These are phyloP conservation scores for Vitis rupestris DNA, from an alignment of 164 flowering plant genomes.

Conservation along the genomic window DNA sequence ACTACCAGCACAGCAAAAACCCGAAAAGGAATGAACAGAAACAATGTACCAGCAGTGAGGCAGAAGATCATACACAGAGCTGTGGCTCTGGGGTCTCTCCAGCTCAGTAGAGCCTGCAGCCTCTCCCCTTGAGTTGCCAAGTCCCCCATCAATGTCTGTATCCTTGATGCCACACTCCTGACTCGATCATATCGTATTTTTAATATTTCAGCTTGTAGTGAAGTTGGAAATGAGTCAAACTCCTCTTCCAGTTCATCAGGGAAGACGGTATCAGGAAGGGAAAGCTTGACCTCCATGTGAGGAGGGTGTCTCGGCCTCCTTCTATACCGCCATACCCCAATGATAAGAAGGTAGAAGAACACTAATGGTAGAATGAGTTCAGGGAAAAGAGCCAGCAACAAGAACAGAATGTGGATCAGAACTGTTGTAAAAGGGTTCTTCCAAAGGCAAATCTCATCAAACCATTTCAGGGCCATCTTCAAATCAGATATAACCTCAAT, in stretches of 20 bases:
- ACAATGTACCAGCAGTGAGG: conserved; percentile 14
- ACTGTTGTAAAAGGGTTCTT: conserved; percentile 29
- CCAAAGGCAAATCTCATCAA: conserved; percentile 33
- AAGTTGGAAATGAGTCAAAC: conserved; percentile 27
- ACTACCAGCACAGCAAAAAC: conserved; percentile 9
- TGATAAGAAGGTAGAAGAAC: conserved; percentile 31
- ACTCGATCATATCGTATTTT: conserved; percentile 31
- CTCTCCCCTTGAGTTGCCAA: conserved; percentile 35
- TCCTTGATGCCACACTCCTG: conserved; percentile 28
- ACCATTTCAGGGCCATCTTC: conserved; percentile 21
- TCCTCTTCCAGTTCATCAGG: conserved; percentile 30
- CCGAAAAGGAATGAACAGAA: conserved; percentile 13
- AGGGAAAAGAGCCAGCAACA: conserved; percentile 29
- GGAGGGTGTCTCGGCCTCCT: conserved; percentile 28
- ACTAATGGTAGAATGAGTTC: conserved; percentile 34
- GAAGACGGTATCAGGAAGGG: conserved; percentile 28
- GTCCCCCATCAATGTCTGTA: conserved; percentile 30
- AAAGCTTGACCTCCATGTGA: conserved; percentile 26
- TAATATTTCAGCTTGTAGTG: conserved; percentile 18
- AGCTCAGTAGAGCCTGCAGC: conserved; percentile 22
- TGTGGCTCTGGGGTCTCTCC: conserved; percentile 27
- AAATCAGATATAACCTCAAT: conserved; percentile 22
- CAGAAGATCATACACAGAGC: conserved; percentile 18
- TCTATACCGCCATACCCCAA: conserved; percentile 34
- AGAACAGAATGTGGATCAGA: conserved; percentile 28